phyloP scores from a whole-genome alignment of 306 rosid species.

The Quercus robur region DNA sequence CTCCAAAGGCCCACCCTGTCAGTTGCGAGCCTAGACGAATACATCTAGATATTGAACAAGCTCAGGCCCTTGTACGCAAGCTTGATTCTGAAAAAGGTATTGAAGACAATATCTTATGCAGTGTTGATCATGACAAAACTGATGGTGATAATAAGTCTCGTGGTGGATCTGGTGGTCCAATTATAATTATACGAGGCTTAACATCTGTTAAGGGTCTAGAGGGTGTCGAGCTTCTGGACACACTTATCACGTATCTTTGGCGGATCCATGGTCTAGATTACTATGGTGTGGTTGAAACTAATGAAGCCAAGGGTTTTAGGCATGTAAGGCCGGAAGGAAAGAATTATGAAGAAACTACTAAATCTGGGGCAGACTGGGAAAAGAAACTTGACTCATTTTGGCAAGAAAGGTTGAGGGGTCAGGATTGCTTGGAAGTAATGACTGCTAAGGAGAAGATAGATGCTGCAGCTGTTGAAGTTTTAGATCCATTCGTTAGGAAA shows the following conservation, averaged over 20 bases:
- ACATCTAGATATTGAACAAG: constrained; percentile 78
- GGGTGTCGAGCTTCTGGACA: constrained; percentile 88
- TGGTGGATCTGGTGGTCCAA: constrained; percentile 75
- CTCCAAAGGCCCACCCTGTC: constrained; percentile 81
- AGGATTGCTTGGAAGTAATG: constrained; percentile 92
- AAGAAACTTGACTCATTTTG: constrained; percentile 80
- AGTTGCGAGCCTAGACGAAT: constrained; percentile 81
- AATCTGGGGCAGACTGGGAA: constrained; percentile 84
- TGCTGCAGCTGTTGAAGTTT: constrained; percentile 75
- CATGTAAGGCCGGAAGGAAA: constrained; percentile 79
- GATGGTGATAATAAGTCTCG: constrained; percentile 66
- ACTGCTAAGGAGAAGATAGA: constrained; percentile 96
- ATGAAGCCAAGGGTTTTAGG: constrained; percentile 82
- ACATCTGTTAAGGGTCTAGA: constrained; percentile 95
- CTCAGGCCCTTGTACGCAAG: constrained; percentile 79
- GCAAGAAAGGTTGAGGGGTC: constrained; percentile 84
- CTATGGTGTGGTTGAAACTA: constrained; percentile 88
- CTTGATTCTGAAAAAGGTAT: constrained; percentile 87
- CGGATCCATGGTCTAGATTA: constrained; percentile 92
- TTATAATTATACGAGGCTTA: constrained; percentile 75
- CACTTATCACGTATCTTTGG: constrained; percentile 92
- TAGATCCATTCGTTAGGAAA: constrained; percentile 90
- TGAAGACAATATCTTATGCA: constrained; percentile 71
- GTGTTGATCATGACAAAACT: constrained; percentile 61
- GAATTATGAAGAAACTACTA: constrained; percentile 39